Percentiles rank a stretch among this genome's conserved stretches.
Conservation (phyloP, 192 early-diverging fungal species). For the Rhizoclosmatium globosum region DNA sequence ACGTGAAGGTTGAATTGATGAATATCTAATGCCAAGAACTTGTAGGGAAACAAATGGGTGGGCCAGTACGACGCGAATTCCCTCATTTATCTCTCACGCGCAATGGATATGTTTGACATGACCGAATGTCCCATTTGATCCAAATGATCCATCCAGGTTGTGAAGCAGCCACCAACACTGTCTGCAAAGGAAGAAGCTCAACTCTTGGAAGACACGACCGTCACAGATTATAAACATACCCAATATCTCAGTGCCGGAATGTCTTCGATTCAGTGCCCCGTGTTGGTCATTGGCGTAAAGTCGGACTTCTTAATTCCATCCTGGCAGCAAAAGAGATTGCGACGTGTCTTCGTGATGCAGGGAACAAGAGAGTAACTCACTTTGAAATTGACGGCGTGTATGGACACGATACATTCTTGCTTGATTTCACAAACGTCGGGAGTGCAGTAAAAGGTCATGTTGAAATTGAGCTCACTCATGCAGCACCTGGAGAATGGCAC, state of each 20-base stretch:
- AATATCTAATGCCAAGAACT: background rate
- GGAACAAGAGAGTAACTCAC: constrained; percentile 91
- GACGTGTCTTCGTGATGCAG: constrained; percentile 77
- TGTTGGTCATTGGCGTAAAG: constrained; percentile 92
- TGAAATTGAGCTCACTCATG: constrained; percentile 40
- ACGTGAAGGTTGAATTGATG: background rate
- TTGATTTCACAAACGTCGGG: constrained; percentile 89
- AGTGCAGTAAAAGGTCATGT: constrained; percentile 90
- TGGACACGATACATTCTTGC: constrained; percentile 97
- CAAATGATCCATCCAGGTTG: background rate
- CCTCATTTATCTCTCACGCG: constrained; percentile 88
- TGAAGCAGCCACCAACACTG: background rate
- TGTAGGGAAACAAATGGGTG: constrained; percentile 17
- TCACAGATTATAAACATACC: constrained; percentile 7
- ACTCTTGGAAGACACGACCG: background rate
- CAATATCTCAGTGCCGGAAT: constrained; percentile 71
- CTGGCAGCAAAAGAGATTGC: constrained; percentile 97
- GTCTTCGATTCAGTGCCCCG: constrained; percentile 71
- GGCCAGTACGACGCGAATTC: constrained; percentile 18
- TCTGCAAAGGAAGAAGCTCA: background rate
- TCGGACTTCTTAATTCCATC: constrained; percentile 95
- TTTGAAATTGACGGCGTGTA: constrained; percentile 97
- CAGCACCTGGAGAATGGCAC: constrained; percentile 8
- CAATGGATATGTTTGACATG: constrained; percentile 99
- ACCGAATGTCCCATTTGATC: constrained; percentile 15